Base-by-base conservation (phyloP, 257 asterid species). In the Nicotiana tomentosiformis region DNA sequence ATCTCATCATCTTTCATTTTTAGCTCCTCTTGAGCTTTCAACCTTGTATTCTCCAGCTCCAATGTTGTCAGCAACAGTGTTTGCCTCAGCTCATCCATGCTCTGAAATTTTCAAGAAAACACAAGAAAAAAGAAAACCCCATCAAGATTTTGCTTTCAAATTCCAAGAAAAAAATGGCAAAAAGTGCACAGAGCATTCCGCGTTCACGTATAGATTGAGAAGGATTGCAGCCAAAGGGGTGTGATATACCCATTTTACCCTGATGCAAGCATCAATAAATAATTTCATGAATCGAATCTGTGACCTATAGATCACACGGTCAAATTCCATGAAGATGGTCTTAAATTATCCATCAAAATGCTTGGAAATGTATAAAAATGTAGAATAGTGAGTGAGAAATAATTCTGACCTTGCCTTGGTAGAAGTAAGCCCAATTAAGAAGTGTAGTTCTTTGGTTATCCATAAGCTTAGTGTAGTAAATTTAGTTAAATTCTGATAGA, bases 41-140 rank as follows among this genome's bases (percentile, higher is more conserved):
- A 23, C 55, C 87, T 90, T 14, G 93, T 78, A 23, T 86, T 91
- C 66, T 96, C 96, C 2, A 94, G 87, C 89, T 93, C 98, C 93
- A 95, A 84, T 1, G 85, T 80, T 1, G 90, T 91, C 37, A 88
- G 86, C 10, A 89, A 35, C 5, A 94, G 86, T 5, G 93, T 82
- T 33, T 91, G 93, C 87, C 91, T 88, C 2, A 94, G 74, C 83
- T 96, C 98, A 84, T 96, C 98, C 93, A 92, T 83, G 61, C 88
- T 88, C 99, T 95, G 93, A 83, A 82, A n/a, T 43, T 70, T 35
- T 66, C 35, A 81, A 80, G 26, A n/a, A 66, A 80, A 85, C 14
- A 46, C 57, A 39, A 29, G 12, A 43, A 8, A 79, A 57, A 77
- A 83, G 8, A 29, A 61, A 46, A 26, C 20, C 46, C 49, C 23